Percentiles rank a stretch among this genome's conserved stretches.
Evolutionary conservation across 495 filamentous ascomycete genomes (phyloP).

Genomic region (Aspergillus saccharolyticus): DNA sequence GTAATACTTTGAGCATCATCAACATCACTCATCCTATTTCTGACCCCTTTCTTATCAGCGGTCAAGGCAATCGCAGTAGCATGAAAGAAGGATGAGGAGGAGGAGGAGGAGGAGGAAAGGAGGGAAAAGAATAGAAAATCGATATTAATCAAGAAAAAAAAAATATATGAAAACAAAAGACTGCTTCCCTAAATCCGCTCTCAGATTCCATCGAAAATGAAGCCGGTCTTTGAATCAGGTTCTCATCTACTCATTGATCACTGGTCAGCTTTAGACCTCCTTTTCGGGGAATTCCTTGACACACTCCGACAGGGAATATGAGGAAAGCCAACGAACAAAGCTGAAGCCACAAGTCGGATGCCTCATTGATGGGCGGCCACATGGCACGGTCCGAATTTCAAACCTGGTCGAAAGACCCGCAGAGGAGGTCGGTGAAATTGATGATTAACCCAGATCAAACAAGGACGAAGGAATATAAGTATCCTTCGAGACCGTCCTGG

Average conservation of each 20-base stretch:
- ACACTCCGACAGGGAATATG: background rate
- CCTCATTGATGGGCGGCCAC: slow-evolving; percentile 3
- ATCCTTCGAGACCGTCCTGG: background rate
- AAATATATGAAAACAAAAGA: no score
- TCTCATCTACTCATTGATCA: background rate
- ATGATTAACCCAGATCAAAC: background rate
- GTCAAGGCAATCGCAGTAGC: background rate
- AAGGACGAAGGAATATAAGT: background rate
- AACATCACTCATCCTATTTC: background rate
- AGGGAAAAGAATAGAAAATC: no score
- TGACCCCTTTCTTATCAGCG: background rate
- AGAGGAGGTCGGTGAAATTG: background rate
- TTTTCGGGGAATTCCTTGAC: background rate
- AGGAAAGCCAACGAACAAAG: slow-evolving; percentile 2
- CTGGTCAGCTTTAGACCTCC: background rate
- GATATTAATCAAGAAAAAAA: no score
- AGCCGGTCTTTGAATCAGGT: background rate
- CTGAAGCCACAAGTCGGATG: background rate
- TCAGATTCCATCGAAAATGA: background rate
- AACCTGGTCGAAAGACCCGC: background rate
- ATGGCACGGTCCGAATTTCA: slow-evolving; percentile 3
- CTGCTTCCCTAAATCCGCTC: background rate
- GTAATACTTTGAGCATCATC: no score
- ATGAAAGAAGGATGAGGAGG: background rate
- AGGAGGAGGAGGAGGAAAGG: no score